phyloP scores from a whole-genome alignment of 2,329 filamentous ascomycete species.

The Hypoxylon sp. region DNA sequence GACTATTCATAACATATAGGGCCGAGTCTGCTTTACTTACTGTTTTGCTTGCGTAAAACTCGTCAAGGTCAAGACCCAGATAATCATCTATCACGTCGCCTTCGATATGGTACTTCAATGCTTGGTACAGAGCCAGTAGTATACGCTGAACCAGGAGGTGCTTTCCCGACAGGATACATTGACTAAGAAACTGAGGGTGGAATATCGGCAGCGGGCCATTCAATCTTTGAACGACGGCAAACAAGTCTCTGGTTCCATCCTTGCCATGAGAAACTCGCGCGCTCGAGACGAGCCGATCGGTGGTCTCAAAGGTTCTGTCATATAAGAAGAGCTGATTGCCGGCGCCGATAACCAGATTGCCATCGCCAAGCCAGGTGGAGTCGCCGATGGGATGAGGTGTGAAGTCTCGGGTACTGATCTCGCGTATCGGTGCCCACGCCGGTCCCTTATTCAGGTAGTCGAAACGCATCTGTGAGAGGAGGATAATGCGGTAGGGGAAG shows the following conservation, averaged over 20 bases:
- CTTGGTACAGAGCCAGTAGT: constrained; percentile 74
- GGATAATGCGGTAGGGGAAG: constrained; percentile 82
- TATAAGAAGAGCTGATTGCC: constrained; percentile 92
- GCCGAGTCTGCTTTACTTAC: constrained; percentile 39
- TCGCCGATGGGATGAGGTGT: constrained; percentile 93
- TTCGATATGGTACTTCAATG: constrained; percentile 82
- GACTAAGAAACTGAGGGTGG: constrained; percentile 88
- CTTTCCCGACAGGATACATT: constrained; percentile 86
- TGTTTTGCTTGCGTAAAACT: constrained; percentile 58
- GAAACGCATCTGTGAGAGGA: constrained; percentile 87
- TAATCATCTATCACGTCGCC: constrained; percentile 83
- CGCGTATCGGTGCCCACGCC: constrained; percentile 86
- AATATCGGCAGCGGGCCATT: constrained; percentile 91
- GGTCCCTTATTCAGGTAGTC: constrained; percentile 88
- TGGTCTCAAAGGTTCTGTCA: constrained; percentile 74
- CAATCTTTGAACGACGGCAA: constrained; percentile 80
- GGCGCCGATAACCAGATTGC: constrained; percentile 84
- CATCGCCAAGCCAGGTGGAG: constrained; percentile 87
- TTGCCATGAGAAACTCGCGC: constrained; percentile 58
- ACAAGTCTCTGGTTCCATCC: constrained; percentile 71
- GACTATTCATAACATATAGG: neutral
- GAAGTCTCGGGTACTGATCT: constrained; percentile 80
- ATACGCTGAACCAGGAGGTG: constrained; percentile 74
- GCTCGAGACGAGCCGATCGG: constrained; percentile 64
- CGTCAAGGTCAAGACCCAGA: constrained; percentile 69